phyloP scores from a whole-genome alignment of 768 basidiomycete species.

The Amanita polypyramis region DNA sequence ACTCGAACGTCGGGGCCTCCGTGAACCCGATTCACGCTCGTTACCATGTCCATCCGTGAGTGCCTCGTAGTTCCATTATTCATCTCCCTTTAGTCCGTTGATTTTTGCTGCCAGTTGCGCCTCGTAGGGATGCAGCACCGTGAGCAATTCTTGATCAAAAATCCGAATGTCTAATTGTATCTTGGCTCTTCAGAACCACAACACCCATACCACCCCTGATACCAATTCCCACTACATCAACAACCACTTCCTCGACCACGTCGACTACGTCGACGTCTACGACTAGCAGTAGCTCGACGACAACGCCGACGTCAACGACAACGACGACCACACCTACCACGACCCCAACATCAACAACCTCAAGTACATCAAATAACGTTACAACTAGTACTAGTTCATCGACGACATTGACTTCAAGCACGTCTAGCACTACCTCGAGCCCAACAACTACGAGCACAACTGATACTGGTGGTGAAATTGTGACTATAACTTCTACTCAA shows the following conservation, averaged over 20 bases:
- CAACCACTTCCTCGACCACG: background rate
- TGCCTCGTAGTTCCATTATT: background rate
- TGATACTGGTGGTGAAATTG: slow-evolving; percentile 4
- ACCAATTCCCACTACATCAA: slow-evolving; percentile 5
- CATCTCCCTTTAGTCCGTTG: background rate
- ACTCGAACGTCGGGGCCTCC: background rate
- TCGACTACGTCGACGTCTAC: slow-evolving; percentile 6
- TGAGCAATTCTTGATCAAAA: background rate
- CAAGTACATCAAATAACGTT: slow-evolving; percentile 1
- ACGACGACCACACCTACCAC: slow-evolving; percentile 2
- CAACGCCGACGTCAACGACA: slow-evolving; percentile 4
- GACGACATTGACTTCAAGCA: background rate
- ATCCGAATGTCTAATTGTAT: background rate
- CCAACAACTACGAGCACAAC: slow-evolving; percentile 4
- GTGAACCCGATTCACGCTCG: background rate
- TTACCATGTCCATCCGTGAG: slow-evolving; percentile 1
- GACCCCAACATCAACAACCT: slow-evolving; percentile 8
- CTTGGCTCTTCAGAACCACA: background rate
- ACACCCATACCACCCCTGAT: background rate
- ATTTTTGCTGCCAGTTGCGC: background rate
- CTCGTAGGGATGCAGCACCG: too few species aligned
- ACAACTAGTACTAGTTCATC: background rate
- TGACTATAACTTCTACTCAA: background rate
- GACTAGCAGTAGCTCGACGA: too few species aligned
- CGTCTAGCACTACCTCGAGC: slow-evolving; percentile 7